Evolutionary conservation across 2,329 filamentous ascomycete genomes (phyloP).

Genomic region (Bisporella sp.): DNA sequence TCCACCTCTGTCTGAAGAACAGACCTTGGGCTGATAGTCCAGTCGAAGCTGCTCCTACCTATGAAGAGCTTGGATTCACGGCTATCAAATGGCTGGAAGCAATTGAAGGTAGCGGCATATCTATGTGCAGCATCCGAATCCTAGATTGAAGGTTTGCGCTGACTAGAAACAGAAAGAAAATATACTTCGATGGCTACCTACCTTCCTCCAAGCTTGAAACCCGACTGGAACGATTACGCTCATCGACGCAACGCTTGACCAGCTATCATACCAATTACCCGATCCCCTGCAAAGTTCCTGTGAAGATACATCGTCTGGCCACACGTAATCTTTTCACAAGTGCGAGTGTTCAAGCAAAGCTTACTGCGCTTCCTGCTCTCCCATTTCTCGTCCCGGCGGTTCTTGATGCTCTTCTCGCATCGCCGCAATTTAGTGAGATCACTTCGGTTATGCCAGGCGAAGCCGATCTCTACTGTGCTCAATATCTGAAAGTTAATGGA

Average conservation of each 20-base stretch:
- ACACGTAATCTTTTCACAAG: slow-evolving; percentile 17
- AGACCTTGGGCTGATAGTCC: slow-evolving; percentile 34
- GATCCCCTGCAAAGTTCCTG: slow-evolving; percentile 9
- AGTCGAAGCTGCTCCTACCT: slow-evolving; percentile 49
- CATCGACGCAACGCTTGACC: slow-evolving; percentile 18
- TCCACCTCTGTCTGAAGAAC: slow-evolving; percentile 45
- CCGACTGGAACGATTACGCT: slow-evolving; percentile 18
- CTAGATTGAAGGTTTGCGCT: slow-evolving; percentile 3
- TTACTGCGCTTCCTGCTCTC: slow-evolving; percentile 33
- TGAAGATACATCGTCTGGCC: slow-evolving; percentile 14
- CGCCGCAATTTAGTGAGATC: slow-evolving; percentile 33
- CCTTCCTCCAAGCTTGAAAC: slow-evolving; percentile 38
- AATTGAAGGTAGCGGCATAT: slow-evolving; percentile 46
- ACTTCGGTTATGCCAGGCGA: slow-evolving; percentile 69
- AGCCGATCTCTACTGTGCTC: slow-evolving; percentile 75
- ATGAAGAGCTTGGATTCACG: slow-evolving; percentile 53
- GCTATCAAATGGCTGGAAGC: slow-evolving; percentile 56
- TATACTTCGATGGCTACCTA: slow-evolving; percentile 83
- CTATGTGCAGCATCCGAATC: slow-evolving; percentile 44
- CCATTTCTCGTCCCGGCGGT: slow-evolving; percentile 73
- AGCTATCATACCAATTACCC: slow-evolving; percentile 17
- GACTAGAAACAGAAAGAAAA: slow-evolving; percentile 44
- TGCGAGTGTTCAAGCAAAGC: slow-evolving; percentile 7
- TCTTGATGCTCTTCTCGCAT: slow-evolving; percentile 58
- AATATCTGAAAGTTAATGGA: slow-evolving; percentile 45